Conservation (phyloP, 1,139 yeast genomes). For the Diutina rugosa region DNA sequence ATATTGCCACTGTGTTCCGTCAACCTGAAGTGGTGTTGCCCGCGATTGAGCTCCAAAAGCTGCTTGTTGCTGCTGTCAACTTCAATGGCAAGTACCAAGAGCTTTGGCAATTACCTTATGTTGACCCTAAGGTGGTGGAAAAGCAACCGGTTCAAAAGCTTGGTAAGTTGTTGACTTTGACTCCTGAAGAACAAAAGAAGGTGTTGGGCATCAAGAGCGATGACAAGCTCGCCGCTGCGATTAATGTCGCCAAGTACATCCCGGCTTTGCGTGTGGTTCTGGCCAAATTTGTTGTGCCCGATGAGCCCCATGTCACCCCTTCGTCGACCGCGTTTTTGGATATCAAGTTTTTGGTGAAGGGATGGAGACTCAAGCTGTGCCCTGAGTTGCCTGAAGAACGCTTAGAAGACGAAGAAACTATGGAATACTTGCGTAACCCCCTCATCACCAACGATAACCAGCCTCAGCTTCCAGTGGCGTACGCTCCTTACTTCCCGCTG, state of each 20-base stretch:
- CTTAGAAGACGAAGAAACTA: slow-evolving; percentile 32
- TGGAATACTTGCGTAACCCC: slow-evolving; percentile 65
- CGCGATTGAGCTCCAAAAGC: slow-evolving; percentile 58
- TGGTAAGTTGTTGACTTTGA: slow-evolving; percentile 52
- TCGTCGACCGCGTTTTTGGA: slow-evolving; percentile 61
- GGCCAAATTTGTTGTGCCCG: slow-evolving; percentile 77
- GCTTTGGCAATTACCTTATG: slow-evolving; percentile 71
- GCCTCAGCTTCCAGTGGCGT: slow-evolving; percentile 50
- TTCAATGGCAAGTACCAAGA: slow-evolving; percentile 44
- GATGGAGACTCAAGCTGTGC: slow-evolving; percentile 51
- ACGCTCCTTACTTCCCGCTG: slow-evolving; percentile 66
- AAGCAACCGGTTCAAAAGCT: slow-evolving; percentile 38
- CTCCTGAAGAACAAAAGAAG: slow-evolving; percentile 40
- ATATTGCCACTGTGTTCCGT: slow-evolving; percentile 72
- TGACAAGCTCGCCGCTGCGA: slow-evolving; percentile 30
- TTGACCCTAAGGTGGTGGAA: slow-evolving; percentile 32
- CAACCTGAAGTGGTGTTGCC: slow-evolving; percentile 49
- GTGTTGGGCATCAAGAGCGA: slow-evolving; percentile 44
- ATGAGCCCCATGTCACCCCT: slow-evolving; percentile 71
- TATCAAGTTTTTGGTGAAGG: slow-evolving; percentile 62
- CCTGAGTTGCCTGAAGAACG: slow-evolving; percentile 32
- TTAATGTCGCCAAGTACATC: slow-evolving; percentile 48
- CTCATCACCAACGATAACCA: slow-evolving; percentile 48
- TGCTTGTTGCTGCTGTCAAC: slow-evolving; percentile 69
- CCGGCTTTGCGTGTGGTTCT: slow-evolving; percentile 61